Evolutionary conservation across 768 basidiomycete species (phyloP), one percentile per base, ranked within the genome.

Genomic region (Boletus rubropictus): DNA sequence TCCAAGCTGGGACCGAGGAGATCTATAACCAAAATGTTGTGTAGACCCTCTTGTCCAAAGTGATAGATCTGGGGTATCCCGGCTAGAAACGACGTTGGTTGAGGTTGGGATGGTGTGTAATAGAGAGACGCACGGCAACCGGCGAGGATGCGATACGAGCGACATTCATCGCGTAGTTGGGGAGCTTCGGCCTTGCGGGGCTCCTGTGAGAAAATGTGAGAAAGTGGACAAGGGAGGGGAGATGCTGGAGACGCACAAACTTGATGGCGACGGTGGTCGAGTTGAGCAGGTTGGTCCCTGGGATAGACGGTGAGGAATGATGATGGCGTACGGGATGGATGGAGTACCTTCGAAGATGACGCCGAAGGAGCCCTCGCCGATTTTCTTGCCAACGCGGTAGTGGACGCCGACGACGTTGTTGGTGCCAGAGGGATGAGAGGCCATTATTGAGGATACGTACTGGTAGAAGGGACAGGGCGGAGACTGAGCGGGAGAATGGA

Each of bases 1-100:
- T 99, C 96, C 53, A 99, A 68, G 65, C 89, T 93, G 10, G 95
- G 95, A 3, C 96, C 96, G 28, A 99, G 80, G 29, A 99, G 80
- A 72, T 99, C 96, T 61, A 99, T 98, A 56, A 99, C 94, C 51
- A 99, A 81, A 54, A 99, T 94, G 62, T 99, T 98, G 73, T 99
- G 94, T 24, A 98, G 78, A 12, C 89, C 96, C 69, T 99, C 96
- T 70, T 97, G 94, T 39, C 96, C 96, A 66, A 98, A 99, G 71
- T 99, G 95, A 73, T 98, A 97, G 68, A 99, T 97, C 72, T 98
- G 94, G 22, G 94, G 95, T 40, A 99, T 95, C 18, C 96, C 95
- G 54, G 84, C 94, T 97, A 69, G 54, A 59, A 49, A 55, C 41
- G 54, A 50, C 35, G 56, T 55, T 32, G 41, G 53, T 37, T 37